phyloP scores from a whole-genome alignment of 257 asterid genomes.

The Penstemon barbatus region DNA sequence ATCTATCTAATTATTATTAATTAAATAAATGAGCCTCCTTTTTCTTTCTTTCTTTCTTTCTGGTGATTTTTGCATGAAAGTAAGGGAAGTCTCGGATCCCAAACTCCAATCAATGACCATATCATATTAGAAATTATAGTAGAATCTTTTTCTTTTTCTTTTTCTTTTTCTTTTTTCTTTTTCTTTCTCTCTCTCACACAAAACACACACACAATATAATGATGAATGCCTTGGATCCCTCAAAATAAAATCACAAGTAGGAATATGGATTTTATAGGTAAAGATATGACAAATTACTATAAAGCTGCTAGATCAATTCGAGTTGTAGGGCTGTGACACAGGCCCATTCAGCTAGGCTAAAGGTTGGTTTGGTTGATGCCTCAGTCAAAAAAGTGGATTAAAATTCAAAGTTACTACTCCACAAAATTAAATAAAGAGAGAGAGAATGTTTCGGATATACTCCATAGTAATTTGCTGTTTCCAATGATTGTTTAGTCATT shows the following conservation, averaged over 20 bases:
- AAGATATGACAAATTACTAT: conserved; percentile 18
- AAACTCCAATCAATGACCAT: conserved; percentile 40
- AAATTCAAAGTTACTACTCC: conserved; percentile 35
- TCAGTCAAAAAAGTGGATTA: conserved; percentile 51
- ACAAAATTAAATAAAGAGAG: not conserved
- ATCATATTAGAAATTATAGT: conserved; percentile 24
- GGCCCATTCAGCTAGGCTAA: not conserved
- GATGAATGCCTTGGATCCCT: conserved; percentile 78
- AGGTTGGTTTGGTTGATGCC: conserved; percentile 38
- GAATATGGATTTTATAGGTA: conserved; percentile 27
- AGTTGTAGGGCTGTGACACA: conserved; percentile 6
- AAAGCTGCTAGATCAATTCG: not conserved
- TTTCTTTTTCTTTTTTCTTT: conserved; percentile 15
- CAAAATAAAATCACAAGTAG: conserved; percentile 49
- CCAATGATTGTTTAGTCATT: conserved; percentile 55
- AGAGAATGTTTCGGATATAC: conserved; percentile 22
- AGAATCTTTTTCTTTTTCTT: conserved; percentile 21
- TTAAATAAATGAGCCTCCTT: conserved; percentile 27
- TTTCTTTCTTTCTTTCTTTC: conserved; percentile 36
- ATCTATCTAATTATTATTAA: not conserved
- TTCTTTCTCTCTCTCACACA: conserved; percentile 7
- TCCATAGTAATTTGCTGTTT: conserved; percentile 24
- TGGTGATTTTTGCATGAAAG: conserved; percentile 74
- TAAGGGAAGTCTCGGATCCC: conserved; percentile 85
- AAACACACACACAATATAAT: conserved; percentile 3